These are phyloP conservation scores for Funneliformis mosseae DNA, from an alignment of 192 early-diverging fungal species.

Conservation along the genomic window DNA sequence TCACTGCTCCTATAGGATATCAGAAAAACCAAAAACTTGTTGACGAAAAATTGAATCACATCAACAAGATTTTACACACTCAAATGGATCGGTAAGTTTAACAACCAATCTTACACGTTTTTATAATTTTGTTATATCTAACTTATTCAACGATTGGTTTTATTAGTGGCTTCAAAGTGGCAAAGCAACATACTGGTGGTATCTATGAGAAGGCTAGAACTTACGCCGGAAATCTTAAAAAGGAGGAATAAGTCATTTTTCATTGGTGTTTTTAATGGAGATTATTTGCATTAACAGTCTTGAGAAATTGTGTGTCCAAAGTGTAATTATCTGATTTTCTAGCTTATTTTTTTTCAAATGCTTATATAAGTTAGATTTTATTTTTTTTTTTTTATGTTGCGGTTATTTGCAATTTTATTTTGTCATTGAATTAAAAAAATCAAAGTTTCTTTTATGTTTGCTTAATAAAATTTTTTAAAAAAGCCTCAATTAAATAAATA, in stretches of 20 bases:
- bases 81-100: not conserved
- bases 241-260: not conserved
- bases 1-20: not conserved
- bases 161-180: not conserved
- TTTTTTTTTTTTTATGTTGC: no score
- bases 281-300: not conserved
- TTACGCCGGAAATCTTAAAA: not conserved
- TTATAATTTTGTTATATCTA: not conserved
- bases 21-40: not conserved
- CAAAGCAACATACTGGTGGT: not conserved
- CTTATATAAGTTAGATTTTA: no score
- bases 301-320: not conserved
- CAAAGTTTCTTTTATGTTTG: no score
- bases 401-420: no score
- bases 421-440: no score
- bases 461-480: no score
- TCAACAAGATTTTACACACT: not conserved
- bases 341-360: no score
- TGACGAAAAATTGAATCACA: slow-evolving; percentile 8
- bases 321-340: no score
- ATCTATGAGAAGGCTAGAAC: not conserved
- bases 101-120: not conserved
- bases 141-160: not conserved
- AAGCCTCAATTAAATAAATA: no score
- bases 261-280: not conserved